Evolutionary conservation across 495 filamentous ascomycete species (phyloP).

Genomic region (Niebla homalea): DNA sequence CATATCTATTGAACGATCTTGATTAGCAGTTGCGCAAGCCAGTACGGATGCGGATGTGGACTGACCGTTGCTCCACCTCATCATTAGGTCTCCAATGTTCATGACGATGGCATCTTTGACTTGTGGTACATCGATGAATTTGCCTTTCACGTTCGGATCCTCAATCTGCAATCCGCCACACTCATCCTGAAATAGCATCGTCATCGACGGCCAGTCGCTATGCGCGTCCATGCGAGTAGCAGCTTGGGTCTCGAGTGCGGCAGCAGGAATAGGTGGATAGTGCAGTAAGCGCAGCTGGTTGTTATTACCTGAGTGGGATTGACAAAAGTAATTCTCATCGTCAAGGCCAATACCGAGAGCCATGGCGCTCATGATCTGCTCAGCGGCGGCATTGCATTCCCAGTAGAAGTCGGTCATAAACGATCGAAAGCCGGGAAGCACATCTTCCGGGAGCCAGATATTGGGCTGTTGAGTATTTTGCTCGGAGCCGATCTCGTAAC

Average conservation of each 20-base stretch:
- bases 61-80: constrained; percentile 46
- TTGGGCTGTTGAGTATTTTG: constrained; percentile 43
- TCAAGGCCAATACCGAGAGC: constrained; percentile 41
- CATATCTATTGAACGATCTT: constrained; percentile 6
- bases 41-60: constrained; percentile 6
- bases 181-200: constrained; percentile 38
- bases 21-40: not conserved
- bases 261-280: constrained; percentile 45
- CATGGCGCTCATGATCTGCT: constrained; percentile 35
- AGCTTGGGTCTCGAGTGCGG: constrained; percentile 28
- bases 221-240: constrained; percentile 42
- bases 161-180: constrained; percentile 45
- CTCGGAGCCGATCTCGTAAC: constrained; percentile 53
- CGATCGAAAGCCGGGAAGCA: constrained; percentile 43
- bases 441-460: constrained; percentile 47
- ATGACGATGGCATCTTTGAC: constrained; percentile 47
- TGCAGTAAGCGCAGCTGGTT: constrained; percentile 54
- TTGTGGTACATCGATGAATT: constrained; percentile 41
- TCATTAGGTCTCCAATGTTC: constrained; percentile 54
- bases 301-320: constrained; percentile 41
- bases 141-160: constrained; percentile 32
- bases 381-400: constrained; percentile 33
- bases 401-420: constrained; percentile 48
- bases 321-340: constrained; percentile 37
- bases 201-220: constrained; percentile 38